Evolutionary conservation across 1,284 basidiomycete species (phyloP).

Genomic region (Meripilus lineatus): DNA sequence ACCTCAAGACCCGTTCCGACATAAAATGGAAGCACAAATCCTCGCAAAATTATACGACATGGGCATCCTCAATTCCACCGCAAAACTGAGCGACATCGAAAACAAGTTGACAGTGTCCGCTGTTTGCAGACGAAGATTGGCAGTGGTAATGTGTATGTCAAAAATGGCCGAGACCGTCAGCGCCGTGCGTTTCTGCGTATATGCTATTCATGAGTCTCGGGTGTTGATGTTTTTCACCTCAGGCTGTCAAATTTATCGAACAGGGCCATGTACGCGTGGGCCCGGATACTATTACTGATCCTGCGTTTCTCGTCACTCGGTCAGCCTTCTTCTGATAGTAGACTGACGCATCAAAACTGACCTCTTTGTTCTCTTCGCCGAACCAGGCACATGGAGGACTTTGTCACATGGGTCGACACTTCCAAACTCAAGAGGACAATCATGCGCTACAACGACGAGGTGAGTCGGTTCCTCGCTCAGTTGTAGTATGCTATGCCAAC

Average conservation of each 20-base stretch:
- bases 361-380: too few species aligned
- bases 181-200: conserved; percentile 56
- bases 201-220: conserved; percentile 4
- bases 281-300: conserved; percentile 94
- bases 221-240: conserved; percentile 4
- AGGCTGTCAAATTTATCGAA: conserved; percentile 97
- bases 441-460: conserved; percentile 97
- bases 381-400: conserved; percentile 96
- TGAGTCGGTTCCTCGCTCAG: conserved; percentile 30
- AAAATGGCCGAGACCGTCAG: conserved; percentile 98
- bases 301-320: conserved; percentile 94
- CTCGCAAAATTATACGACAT: conserved; percentile 97
- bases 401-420: conserved; percentile 99
- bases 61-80: conserved; percentile 79
- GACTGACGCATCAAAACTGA: conserved; percentile 13
- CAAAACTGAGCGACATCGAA: conserved; percentile 89
- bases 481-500: conserved; percentile 12
- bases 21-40: conserved; percentile 82
- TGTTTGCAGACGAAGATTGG: conserved; percentile 88
- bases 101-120: conserved; percentile 94
- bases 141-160: conserved; percentile 88
- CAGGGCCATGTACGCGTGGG: conserved; percentile 98
- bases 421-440: conserved; percentile 96
- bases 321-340: conserved; percentile 24
- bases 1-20: conserved; percentile 84